Evolutionary conservation across 176 grass and related monocot species (phyloP), one percentile per base, ranked within the genome.

Genomic region (Ampelocalamus luodianensis): DNA sequence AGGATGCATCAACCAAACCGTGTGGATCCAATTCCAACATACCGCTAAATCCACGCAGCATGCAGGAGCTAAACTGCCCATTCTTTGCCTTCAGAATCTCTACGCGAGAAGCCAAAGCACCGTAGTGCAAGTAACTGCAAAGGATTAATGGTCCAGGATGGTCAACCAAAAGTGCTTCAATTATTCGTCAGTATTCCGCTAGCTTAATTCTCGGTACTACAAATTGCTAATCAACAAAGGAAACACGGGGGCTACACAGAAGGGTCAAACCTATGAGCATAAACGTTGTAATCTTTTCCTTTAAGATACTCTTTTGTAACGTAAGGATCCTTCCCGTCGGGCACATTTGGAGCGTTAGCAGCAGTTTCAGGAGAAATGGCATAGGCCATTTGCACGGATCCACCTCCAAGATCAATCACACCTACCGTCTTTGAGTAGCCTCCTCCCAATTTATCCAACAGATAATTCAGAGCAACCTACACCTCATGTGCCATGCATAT

Each of bases 401-500:
- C 32, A 34, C 32, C 32, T 34, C 32, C 32, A 34, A 34, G 32
- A 34, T 34, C 92, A 29, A 91, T 26, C 49, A 91, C 80, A 0
- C 86, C 87, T 7, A 89, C 83, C 0, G 89, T 91, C 29, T 94
- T 40, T 0, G 71, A 38, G 72, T 92, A 92, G 10, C 92, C 84
- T 3, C 86, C 83, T 80, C 92, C 92, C 50, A 92, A 44, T 22
- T 85, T 60, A 43, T 55, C 90, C 55, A 92, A 67, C 7, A 94
- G 44, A 53, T 87, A 94, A 53, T 94, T 94, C 50, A 92, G 74
- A 79, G 87, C 42, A 74, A 92, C 86, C 83, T 90, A 18, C 53
- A 55, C 39, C 38, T 15, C 18, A 76, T 77, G 63, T 27, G 32
- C 32, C 29, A 20, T 27, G 26, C 8, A 60, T 4, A n/a, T 3